Conservation (phyloP, 768 basidiomycete species). For the Leucocoprinus birnbaumii region DNA sequence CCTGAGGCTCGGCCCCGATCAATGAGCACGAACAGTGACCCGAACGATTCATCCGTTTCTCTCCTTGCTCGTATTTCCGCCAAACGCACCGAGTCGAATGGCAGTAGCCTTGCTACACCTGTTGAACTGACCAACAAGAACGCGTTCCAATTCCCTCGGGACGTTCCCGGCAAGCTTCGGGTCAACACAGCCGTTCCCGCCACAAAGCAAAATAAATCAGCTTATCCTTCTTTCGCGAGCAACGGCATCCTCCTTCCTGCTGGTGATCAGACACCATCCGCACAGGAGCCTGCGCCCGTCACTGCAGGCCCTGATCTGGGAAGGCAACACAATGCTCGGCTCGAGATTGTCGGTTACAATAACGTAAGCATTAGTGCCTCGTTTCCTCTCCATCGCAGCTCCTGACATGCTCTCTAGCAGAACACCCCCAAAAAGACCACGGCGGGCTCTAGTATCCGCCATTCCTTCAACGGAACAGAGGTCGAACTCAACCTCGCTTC, state of each 20-base stretch:
- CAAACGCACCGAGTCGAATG: conserved; percentile 48
- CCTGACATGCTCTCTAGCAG: conserved; percentile 19
- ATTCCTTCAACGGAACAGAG: conserved; percentile 77
- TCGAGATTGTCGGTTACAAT: conserved; percentile 72
- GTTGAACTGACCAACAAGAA: conserved; percentile 43
- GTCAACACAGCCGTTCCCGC: conserved; percentile 70
- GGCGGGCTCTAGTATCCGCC: conserved; percentile 56
- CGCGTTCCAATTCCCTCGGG: conserved; percentile 52
- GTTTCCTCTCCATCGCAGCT: background rate
- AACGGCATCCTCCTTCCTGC: conserved; percentile 57
- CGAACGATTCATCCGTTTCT: conserved; percentile 69
- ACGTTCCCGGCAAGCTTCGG: conserved; percentile 66
- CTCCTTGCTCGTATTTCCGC: conserved; percentile 75
- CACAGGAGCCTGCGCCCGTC: conserved; percentile 72
- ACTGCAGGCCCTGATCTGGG: conserved; percentile 87
- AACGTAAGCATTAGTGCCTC: conserved; percentile 43
- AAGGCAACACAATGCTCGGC: conserved; percentile 64
- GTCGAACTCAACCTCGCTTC: conserved; percentile 57
- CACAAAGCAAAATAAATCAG: conserved; percentile 80
- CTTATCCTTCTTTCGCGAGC: conserved; percentile 68
- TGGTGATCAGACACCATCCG: conserved; percentile 53
- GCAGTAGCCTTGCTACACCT: conserved; percentile 45
- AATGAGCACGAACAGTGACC: conserved; percentile 74
- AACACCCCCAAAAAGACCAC: conserved; percentile 45
- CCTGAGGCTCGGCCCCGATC: conserved; percentile 63